Evolutionary conservation across 169 alveolate species (phyloP).

Genomic region (Perkinsus marinus): DNA sequence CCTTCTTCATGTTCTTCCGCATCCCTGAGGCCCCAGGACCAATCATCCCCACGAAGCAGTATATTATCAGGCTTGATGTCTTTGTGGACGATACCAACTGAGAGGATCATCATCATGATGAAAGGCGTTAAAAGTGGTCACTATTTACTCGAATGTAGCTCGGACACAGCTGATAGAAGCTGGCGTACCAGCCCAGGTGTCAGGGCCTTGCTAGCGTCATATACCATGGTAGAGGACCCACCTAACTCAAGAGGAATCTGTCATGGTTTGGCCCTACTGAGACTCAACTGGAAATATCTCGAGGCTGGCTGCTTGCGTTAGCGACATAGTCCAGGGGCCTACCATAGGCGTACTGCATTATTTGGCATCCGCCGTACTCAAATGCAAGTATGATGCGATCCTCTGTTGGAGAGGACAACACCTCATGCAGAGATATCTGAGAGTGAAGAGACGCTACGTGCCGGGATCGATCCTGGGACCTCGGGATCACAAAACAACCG

Average conservation of each 20-base stretch:
- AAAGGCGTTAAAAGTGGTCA: neutral
- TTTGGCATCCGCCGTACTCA: neutral
- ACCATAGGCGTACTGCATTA: neutral
- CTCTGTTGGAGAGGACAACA: neutral
- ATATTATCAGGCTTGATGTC: neutral
- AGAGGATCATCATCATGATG: neutral
- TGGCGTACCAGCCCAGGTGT: neutral
- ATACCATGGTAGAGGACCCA: neutral
- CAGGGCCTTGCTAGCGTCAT: neutral
- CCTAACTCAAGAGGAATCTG: neutral
- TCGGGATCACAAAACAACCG: neutral
- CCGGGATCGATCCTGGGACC: neutral
- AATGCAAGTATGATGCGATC: neutral
- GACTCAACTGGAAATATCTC: neutral
- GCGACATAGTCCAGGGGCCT: neutral
- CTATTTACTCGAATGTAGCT: neutral
- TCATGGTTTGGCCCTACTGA: neutral
- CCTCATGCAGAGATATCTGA: neutral
- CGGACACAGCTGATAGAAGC: neutral
- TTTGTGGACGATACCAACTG: neutral
- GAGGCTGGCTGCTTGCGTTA: neutral
- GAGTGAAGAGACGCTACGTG: neutral
- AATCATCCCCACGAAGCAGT: neutral
- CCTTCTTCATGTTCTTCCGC: neutral
- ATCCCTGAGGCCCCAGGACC: neutral